Evolutionary conservation across 768 basidiomycete genomes (phyloP), one percentile per base, ranked within the genome.

Genomic region (Mycena sanguinolenta): DNA sequence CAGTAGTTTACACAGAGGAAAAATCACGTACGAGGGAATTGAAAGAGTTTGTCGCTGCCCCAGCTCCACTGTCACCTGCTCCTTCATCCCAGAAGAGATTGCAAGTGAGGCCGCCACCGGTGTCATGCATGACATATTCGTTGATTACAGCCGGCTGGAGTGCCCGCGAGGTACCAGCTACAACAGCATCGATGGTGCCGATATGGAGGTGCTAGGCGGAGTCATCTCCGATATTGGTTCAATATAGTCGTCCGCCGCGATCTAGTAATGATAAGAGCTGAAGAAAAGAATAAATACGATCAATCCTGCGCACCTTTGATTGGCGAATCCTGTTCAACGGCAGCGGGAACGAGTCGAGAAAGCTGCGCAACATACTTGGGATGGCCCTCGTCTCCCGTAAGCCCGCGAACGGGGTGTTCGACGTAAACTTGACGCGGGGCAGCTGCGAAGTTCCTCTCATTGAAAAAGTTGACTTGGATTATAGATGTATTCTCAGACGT

Each of bases 391-490:
- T 23, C 32, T 8, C 4, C 21, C 6, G 34, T 38, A 23, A 36
- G 23, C 5, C 36, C 12, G 5, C 10, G 10, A 12, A 57, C 9
- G 5, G 55, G 55, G 2, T 57, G 34, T n/a, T 57, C 55, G 2
- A 57, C 55, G n/a, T 36, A 12, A 10, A 57, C 55, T 12, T 36
- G 55, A 23, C 34, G 55, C 23, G 4, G 55, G 10, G 55, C 34
- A n/a, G 25, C 34, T 3, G 2, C 7, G 21, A 7, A n/a, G n/a
- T 57, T 57, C 1, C 3, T 34, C 21, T 57, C 9, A 36, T 57
- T n/a, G 7, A 57, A 57, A 23, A 57, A 57, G 17, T 57, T 57
- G 4, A 57, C 55, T 38, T 57, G 55, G 38, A 57, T n/a, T n/a
- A n/a, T n/a, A n/a, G n/a, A n/a, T n/a, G n/a, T n/a, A n/a, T n/a